A percentile compares a stretch with the other conserved stretches of the same genome.
phyloP scores from a whole-genome alignment of 805 yeast species.

The Lipomyces starkeyi region DNA sequence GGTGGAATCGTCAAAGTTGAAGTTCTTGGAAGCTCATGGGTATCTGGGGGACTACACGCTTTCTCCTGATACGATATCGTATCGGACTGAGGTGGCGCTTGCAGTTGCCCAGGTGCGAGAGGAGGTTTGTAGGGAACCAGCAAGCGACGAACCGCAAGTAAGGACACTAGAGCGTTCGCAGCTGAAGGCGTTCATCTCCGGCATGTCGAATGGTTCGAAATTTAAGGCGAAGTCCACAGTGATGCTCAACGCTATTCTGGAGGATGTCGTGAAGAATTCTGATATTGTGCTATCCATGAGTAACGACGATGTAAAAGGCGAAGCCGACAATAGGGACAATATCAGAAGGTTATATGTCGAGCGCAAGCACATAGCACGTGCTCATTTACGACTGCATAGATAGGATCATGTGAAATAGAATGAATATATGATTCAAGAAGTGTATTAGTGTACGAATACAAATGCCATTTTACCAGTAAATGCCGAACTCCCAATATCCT shows the following conservation, averaged over 20 bases:
- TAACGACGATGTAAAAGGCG: background rate
- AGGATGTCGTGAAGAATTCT: background rate
- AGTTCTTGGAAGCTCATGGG: constrained; percentile 56
- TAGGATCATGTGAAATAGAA: background rate
- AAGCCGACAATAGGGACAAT: background rate
- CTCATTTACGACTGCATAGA: background rate
- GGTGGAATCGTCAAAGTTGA: constrained; percentile 23
- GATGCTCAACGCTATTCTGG: constrained; percentile 1
- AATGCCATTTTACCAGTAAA: background rate
- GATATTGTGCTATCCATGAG: background rate
- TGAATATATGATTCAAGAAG: background rate
- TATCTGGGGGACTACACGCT: constrained; percentile 81
- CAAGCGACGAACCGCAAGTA: constrained; percentile 2
- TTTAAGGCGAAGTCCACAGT: background rate
- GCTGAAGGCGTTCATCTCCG: constrained; percentile 19
- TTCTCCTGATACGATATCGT: constrained; percentile 60
- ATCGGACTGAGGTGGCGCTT: constrained; percentile 75
- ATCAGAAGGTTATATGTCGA: constrained; percentile 13
- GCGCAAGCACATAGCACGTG: constrained; percentile 8
- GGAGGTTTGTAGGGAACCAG: constrained; percentile 15
- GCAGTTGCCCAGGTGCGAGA: constrained; percentile 48
- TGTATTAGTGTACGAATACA: background rate
- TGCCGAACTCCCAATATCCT: background rate
- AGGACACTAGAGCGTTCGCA: constrained; percentile 9
- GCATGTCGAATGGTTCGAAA: constrained; percentile 9